Evolutionary conservation across 1,284 basidiomycete species (phyloP).

Genomic region (Puccinia horiana): DNA sequence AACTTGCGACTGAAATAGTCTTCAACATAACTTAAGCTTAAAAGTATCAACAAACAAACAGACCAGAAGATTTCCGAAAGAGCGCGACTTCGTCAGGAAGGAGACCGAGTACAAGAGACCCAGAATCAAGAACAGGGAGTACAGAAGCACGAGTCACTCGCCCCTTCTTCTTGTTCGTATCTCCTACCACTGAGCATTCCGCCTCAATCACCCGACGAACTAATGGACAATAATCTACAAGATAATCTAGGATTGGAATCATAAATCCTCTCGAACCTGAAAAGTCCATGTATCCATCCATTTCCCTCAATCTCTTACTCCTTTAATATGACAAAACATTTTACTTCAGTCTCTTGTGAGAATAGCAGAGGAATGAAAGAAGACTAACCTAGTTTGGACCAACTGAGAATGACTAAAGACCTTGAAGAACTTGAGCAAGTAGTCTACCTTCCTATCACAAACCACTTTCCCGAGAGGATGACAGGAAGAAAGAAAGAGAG

Average conservation of each 20-base stretch:
- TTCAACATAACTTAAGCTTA: neutral
- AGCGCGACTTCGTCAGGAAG: neutral
- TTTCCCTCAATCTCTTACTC: neutral
- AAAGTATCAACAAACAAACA: neutral
- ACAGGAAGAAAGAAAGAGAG: neutral
- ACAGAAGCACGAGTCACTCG: neutral
- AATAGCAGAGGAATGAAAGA: neutral
- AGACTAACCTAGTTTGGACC: conserved; percentile 2
- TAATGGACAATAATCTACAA: neutral
- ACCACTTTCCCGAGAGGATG: neutral
- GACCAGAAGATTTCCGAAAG: neutral
- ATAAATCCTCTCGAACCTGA: neutral
- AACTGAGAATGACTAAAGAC: neutral
- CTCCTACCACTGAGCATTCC: neutral
- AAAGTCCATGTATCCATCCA: neutral
- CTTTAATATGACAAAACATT: neutral
- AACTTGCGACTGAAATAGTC: too few species aligned
- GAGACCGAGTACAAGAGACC: neutral
- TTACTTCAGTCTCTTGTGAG: neutral
- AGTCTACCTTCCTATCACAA: neutral
- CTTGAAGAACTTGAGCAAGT: neutral
- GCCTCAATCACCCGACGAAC: neutral
- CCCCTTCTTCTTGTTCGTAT: neutral
- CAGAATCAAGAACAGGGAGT: neutral
- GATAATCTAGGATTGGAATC: neutral